Evolutionary conservation across 352 stramenopile species (phyloP).

Genomic region (Phytophthora europaea): DNA sequence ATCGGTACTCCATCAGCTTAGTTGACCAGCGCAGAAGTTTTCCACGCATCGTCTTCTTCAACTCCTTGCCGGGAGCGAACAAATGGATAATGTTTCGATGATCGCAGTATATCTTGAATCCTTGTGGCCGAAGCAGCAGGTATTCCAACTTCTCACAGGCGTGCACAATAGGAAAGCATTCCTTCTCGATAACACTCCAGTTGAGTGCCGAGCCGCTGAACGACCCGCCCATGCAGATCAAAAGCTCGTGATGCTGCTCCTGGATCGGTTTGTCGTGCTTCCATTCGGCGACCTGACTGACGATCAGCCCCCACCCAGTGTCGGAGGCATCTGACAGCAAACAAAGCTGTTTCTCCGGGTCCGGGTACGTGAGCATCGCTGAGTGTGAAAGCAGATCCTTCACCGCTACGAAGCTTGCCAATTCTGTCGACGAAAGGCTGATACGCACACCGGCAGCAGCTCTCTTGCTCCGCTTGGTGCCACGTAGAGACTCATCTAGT

Average conservation of each 20-base stretch:
- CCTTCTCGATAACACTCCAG: constrained; percentile 17
- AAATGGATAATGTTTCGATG: constrained; percentile 2
- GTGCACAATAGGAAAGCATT: constrained; percentile 1
- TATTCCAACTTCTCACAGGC: background rate
- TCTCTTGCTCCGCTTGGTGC: constrained; percentile 11
- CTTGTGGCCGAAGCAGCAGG: background rate
- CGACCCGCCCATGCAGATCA: constrained; percentile 3
- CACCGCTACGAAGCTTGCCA: background rate
- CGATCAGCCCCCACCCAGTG: background rate
- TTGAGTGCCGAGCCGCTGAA: constrained; percentile 6
- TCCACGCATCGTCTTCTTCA: background rate
- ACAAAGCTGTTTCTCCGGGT: background rate
- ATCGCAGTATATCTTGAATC: constrained; percentile 8
- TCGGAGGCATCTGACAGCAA: background rate
- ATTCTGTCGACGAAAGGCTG: background rate
- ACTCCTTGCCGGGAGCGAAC: background rate
- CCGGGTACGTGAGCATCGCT: background rate
- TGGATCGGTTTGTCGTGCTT: background rate
- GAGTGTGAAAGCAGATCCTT: background rate
- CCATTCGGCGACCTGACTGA: background rate
- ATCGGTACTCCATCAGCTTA: constrained; percentile 4
- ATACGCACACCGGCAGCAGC: constrained; percentile 11
- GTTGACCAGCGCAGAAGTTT: constrained; percentile 12
- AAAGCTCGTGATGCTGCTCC: background rate
- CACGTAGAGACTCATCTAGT: constrained; percentile 4